These are phyloP conservation scores for Petunia axillaris DNA, from an alignment of 257 asterid species.

Conservation along the genomic window DNA sequence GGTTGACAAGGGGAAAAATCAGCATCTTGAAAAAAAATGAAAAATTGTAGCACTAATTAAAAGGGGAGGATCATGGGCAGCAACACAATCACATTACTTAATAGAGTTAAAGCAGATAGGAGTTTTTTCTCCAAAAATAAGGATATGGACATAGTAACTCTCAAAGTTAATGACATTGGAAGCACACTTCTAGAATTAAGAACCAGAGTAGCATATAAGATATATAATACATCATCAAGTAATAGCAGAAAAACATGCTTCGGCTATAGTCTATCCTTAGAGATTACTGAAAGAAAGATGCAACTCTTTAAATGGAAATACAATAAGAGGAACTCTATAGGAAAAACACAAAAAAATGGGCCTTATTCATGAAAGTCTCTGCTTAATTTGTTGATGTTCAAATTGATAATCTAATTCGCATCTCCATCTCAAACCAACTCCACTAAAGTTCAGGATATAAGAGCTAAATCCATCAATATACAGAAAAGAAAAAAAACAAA, in stretches of 20 bases:
- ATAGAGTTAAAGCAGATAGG: not conserved
- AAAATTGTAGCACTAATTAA: no score
- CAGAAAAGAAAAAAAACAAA: not conserved
- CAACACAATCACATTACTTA: slow-evolving; percentile 21
- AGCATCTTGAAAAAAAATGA: slow-evolving; percentile 52
- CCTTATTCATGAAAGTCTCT: not conserved
- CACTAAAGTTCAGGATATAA: not conserved
- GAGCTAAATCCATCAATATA: not conserved
- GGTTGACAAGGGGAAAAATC: slow-evolving; percentile 77
- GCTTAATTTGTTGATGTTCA: not conserved
- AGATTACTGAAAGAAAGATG: no score
- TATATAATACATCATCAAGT: no score
- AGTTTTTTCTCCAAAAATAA: not conserved
- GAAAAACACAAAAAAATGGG: not conserved
- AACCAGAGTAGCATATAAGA: no score
- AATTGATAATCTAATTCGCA: not conserved
- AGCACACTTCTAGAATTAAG: no score
- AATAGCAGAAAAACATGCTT: no score
- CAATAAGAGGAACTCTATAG: no score
- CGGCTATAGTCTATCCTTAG: no score
- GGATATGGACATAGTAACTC: not conserved
- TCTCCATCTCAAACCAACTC: not conserved
- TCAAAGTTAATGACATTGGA: not conserved
- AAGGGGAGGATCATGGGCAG: not conserved
- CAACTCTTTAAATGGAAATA: no score